Base-by-base conservation (phyloP, 164 flowering plant genomes). In the Cinnamomum chago region DNA sequence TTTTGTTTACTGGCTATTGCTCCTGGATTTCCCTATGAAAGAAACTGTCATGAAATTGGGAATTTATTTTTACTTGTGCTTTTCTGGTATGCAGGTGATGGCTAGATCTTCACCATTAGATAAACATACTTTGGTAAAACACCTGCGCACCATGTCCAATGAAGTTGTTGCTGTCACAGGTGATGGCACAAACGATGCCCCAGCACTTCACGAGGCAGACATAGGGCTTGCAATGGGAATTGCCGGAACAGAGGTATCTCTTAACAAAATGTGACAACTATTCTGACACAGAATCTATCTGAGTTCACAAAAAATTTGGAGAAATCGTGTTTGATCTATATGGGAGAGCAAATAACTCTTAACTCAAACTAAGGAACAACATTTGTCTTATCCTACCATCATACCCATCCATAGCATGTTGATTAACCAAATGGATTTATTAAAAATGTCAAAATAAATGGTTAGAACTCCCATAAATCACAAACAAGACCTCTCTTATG, bases 141-240 rank as follows among this genome's bases (percentile, higher is more conserved):
- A 87, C 79, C 85, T 95, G 58, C 84, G 91, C 52, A 83, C 88
- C 67, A 86, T 85, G 23, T 83, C 89, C 69, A 72, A 79, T 69
- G 98, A 95, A 84, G 97, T 95, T 79, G 97, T 95, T 81, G 97
- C 98, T 0, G 98, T 92, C 74, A 95, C 98, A 23, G 98, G 98
- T 73, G 98, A 94, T 83, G 98, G 98, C 58, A 92, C 97, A 74
- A 94, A 94, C 81, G 98, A 94, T 81, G 98, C 98, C 78, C 98
- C 98, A 5, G 98, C 98, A 50, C 97, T 94, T 85, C 97, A 92
- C 84, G 98, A 94, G 82, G 98, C 98, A 71, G 98, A 92, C 84
- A 92, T 94, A 71, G 98, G 98, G 67, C 93, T 94, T 73, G 98
- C 98, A 25, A 94, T 94, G 98, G 98, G 97, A 77, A 94, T 94